phyloP scores from a whole-genome alignment of 2,329 filamentous ascomycete species.

The Aspergillus amoenus region DNA sequence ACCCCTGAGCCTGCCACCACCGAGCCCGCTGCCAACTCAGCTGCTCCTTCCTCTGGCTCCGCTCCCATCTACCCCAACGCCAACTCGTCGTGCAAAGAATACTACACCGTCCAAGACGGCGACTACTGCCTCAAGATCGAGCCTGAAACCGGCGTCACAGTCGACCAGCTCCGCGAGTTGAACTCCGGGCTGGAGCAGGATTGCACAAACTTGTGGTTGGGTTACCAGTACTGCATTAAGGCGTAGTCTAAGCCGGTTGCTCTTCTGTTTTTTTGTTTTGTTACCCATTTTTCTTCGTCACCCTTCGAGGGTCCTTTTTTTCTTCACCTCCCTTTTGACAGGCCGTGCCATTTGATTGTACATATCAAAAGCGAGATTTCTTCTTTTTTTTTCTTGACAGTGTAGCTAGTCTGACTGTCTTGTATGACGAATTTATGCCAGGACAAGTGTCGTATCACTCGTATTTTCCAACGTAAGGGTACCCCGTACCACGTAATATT shows the following conservation, averaged over 20 bases:
- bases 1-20: not conserved
- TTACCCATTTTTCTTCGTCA: not conserved
- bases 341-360: constrained; percentile 4
- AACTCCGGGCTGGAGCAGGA: constrained; percentile 28
- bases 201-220: constrained; percentile 33
- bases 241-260: constrained; percentile 1
- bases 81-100: constrained; percentile 14
- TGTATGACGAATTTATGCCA: constrained; percentile 9
- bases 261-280: not conserved
- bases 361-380: constrained; percentile 5
- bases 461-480: too few relatives aligned
- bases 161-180: constrained; percentile 21
- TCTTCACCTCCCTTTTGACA: not conserved
- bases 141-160: constrained; percentile 18
- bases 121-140: constrained; percentile 29
- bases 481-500: too few relatives aligned
- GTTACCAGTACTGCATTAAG: constrained; percentile 30
- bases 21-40: not conserved
- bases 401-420: constrained; percentile 1
- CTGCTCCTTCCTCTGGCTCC: constrained; percentile 11
- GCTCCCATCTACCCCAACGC: constrained; percentile 24
- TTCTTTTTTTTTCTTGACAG: not conserved
- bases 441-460: too few relatives aligned
- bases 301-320: not conserved
- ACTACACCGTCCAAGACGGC: constrained; percentile 19